Conservation (phyloP, 164 flowering plant genomes). For the Umbellularia californica region DNA sequence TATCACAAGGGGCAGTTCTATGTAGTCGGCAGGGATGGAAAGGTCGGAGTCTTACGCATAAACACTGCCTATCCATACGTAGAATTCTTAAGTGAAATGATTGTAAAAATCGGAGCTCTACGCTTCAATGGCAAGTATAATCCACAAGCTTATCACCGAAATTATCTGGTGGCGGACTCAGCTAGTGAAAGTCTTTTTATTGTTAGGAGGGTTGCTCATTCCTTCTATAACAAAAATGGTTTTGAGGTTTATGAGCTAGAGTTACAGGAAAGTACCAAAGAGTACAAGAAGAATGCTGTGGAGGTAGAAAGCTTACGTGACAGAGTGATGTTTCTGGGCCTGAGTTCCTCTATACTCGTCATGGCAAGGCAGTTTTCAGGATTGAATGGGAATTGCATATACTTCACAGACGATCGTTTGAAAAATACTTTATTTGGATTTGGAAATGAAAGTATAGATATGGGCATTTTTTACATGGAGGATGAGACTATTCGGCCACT, state of each 20-base stretch:
- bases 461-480: neutral
- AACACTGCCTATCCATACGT: neutral
- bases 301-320: neutral
- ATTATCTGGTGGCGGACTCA: neutral
- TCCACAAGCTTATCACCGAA: too few relatives aligned
- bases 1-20: too few relatives aligned
- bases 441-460: neutral
- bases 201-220: neutral
- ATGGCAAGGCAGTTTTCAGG: neutral
- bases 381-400: neutral
- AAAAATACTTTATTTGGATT: too few relatives aligned
- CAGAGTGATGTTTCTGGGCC: neutral
- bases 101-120: too few relatives aligned
- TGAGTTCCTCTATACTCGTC: neutral
- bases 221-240: too few relatives aligned
- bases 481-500: neutral
- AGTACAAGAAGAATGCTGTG: neutral
- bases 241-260: neutral
- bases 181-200: neutral
- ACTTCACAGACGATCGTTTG: neutral
- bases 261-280: too few relatives aligned
- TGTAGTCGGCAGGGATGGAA: too few relatives aligned
- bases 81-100: neutral
- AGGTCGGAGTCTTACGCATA: neutral
- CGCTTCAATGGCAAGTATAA: too few relatives aligned